Base-by-base conservation (phyloP, 192 early-diverging fungal species). In the Lunasporangiospora selenospora region DNA sequence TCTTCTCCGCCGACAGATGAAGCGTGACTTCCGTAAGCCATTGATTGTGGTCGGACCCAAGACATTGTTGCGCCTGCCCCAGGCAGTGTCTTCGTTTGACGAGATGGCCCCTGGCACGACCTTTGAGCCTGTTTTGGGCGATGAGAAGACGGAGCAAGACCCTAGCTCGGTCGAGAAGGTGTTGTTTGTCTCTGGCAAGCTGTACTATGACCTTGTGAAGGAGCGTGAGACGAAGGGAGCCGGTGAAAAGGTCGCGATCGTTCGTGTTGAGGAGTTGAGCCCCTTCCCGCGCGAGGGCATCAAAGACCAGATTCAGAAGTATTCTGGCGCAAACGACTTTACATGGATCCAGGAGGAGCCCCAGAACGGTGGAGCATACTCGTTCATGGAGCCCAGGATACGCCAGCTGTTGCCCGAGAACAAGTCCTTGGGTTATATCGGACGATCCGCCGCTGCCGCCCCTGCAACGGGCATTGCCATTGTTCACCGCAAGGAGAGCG, bases 271-370 rank as follows among this genome's bases (percentile, higher is more conserved):
- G 52, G 97, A 98, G 77, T 55, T 98, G 32, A 88, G 88, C 49
- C 97, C 97, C 15, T 94, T 97, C 85, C 97, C 97, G 23, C 82
- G 79, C 47, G 73, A 81, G 6, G 87, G 91, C 41, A 58, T 96
- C 29, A 41, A 77, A 45, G 21, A 61, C 13, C 89, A 90, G 66
- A 75, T 98, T 13, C 61, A 70, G 24, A 80, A 82, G 39, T 95
- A 85, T 75, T 60, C 63, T 13, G 78, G 83, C n/a, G 88, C 87
- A 11, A 64, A 78, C 18, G 85, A 90, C 43, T 91, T 87, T 65
- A 73, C 86, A 6, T 93, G 89, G 88, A 90, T 87, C 64, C 91
- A 92, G 66, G 97, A 98, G 69, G 97, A 98, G 64, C 95, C 94
- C 29, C 90, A 97, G 80, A 98, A 98, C 58, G 87, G 90, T 37